A percentile compares a stretch with the other conserved stretches of the same genome.
Evolutionary conservation across 169 alveolate species (phyloP).

Genomic region (Besnoitia besnoiti): DNA sequence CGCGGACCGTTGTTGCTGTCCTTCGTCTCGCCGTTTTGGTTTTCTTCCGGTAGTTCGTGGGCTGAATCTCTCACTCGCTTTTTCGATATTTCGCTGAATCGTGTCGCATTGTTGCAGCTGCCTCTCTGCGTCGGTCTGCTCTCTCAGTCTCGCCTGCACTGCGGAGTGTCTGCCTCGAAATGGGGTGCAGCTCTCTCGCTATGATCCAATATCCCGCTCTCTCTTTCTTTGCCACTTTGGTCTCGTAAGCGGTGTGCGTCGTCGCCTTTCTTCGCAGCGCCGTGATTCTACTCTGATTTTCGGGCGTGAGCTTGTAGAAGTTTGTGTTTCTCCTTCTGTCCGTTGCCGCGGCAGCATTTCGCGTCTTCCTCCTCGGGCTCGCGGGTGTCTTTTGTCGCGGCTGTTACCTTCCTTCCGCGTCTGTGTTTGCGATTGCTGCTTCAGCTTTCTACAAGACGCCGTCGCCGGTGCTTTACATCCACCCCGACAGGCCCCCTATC

Average conservation of each 20-base stretch:
- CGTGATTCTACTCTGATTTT: no score
- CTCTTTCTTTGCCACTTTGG: background rate
- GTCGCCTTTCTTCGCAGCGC: no score
- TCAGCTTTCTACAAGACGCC: conserved; percentile 23
- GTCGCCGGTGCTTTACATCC: conserved; percentile 10
- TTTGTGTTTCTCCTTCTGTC: no score
- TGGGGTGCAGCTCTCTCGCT: background rate
- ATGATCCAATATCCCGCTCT: no score
- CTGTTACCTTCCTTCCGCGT: background rate
- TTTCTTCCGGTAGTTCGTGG: background rate
- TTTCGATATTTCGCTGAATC: no score
- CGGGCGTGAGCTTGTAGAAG: no score
- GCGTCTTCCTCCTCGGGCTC: no score
- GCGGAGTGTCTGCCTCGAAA: background rate
- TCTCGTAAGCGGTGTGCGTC: no score
- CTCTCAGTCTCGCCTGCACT: background rate
- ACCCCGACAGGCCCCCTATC: conserved; percentile 1
- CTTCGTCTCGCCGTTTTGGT: background rate
- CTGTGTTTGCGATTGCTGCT: background rate
- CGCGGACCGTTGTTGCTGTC: no score
- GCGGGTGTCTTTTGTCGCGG: no score
- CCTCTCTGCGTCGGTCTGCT: no score
- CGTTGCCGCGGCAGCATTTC: no score
- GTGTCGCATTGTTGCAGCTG: background rate
- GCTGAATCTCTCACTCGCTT: background rate